A percentile compares a stretch with the other conserved stretches of the same genome.
Conservation (phyloP, 1,284 basidiomycete species). For the Meira miltonrushii region DNA sequence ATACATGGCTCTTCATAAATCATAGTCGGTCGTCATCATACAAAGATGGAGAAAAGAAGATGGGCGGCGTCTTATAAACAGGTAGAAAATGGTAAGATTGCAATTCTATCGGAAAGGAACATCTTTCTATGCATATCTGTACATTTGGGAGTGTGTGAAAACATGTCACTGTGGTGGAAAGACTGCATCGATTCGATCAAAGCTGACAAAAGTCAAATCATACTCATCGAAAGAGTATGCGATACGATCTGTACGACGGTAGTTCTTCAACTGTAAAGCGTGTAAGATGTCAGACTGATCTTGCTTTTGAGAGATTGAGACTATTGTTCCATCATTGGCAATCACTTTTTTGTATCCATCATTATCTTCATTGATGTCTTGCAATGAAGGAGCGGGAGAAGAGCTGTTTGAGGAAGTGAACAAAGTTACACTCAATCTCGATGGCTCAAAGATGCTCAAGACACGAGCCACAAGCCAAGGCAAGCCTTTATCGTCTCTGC, state of each 20-base stretch:
- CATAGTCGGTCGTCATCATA: no score
- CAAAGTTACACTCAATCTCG: constrained; percentile 77
- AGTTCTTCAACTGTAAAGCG: constrained; percentile 41
- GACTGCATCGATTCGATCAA: constrained; percentile 19
- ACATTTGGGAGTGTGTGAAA: neutral
- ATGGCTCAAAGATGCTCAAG: constrained; percentile 86
- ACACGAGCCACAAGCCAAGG: constrained; percentile 77
- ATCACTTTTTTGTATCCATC: constrained; percentile 23
- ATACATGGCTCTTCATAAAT: no score
- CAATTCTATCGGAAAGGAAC: no score
- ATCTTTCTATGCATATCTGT: no score
- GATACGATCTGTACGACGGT: constrained; percentile 82
- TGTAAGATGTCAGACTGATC: constrained; percentile 48
- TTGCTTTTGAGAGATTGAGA: constrained; percentile 15
- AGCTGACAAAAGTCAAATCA: constrained; percentile 67
- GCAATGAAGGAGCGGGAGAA: constrained; percentile 56
- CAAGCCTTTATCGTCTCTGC: constrained; percentile 53
- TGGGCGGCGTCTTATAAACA: no score
- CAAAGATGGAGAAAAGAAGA: no score
- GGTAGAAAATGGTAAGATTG: neutral
- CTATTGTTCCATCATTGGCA: constrained; percentile 12
- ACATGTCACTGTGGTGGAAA: neutral
- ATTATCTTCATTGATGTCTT: constrained; percentile 54
- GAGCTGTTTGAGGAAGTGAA: constrained; percentile 73
- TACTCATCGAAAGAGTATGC: constrained; percentile 97